phyloP scores from a whole-genome alignment of 306 rosid species.

The Carpinus viminea region DNA sequence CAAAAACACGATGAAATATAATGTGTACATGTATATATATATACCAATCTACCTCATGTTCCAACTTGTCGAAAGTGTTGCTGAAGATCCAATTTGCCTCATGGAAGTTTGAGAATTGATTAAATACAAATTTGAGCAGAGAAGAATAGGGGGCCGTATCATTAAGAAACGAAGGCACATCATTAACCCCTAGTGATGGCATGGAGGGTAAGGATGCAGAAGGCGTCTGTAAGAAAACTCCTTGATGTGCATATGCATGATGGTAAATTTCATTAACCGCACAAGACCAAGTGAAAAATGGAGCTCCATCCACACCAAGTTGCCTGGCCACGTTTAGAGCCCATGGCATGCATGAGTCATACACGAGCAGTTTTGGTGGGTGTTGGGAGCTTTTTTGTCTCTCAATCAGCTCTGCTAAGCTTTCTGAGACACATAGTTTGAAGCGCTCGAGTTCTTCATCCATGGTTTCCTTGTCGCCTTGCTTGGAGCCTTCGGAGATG shows the following conservation, averaged over 20 bases:
- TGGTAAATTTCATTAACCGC: not conserved
- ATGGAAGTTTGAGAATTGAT: constrained; percentile 20
- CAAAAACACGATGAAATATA: too few species aligned
- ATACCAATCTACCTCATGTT: constrained; percentile 8
- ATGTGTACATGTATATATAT: too few species aligned
- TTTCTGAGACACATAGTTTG: not conserved
- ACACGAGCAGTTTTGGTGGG: not conserved
- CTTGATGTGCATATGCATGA: not conserved
- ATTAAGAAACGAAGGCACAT: constrained; percentile 11
- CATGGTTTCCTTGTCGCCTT: too few species aligned
- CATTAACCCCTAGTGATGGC: constrained; percentile 13
- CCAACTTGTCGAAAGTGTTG: constrained; percentile 6
- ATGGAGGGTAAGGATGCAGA: constrained; percentile 1
- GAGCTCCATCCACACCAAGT: not conserved
- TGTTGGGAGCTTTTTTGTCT: not conserved
- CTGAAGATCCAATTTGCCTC: constrained; percentile 2
- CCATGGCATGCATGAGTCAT: not conserved
- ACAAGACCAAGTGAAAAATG: not conserved
- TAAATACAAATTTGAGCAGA: not conserved
- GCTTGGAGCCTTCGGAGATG: constrained; percentile 17
- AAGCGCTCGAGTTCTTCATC: not conserved
- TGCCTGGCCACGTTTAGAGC: not conserved
- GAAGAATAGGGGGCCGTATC: not conserved
- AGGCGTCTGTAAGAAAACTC: not conserved
- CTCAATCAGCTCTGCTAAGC: not conserved